Evolutionary conservation across 306 rosid species (phyloP), one percentile per base, ranked within the genome.

Genomic region (Corylus heterophylla): DNA sequence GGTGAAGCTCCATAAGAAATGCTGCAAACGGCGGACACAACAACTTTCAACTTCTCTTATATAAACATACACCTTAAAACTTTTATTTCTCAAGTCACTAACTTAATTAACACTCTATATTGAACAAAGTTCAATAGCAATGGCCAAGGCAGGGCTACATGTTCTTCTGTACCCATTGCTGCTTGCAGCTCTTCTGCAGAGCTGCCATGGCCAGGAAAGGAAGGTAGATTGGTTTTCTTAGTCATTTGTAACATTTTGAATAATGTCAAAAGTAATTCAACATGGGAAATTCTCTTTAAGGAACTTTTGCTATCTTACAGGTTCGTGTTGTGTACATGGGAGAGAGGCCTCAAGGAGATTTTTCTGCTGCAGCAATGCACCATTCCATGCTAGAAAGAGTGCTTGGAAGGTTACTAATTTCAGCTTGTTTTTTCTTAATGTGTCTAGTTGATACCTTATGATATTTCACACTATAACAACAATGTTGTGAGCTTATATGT

Each of bases 291-390:
- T 39, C 13, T 29, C 16, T 13, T 5, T 63, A 31, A 29, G 69
- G 20, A 63, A 14, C 29, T 63, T 29, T 10, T 22, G 42, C 8
- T 16, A 2, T 22, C 45, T 56, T 29, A 12, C 44, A 80, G 87
- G 76, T 76, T 49, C 87, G 73, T 25, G 74, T 84, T 25, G 82
- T 84, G 44, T 80, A 84, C 73, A 54, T 80, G 78, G 87, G 87
- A 50, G 82, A 66, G 47, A 42, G 27, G 54, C 79, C 76, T 22
- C 59, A 27, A 35, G 76, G 76, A 37, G 61, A 64, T 4, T 76
- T 80, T 72, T 49, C 48, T 13, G 74, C 37, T 37, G 72, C 71
- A 39, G 27, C 71, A 7, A 50, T 75, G 13, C 87, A 80, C 69
- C 78, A 76, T 75, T 72, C 76, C 48, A 77, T 84, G 81, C 79